Conservation (phyloP, 2,329 filamentous ascomycete genomes). For the Dothideomycetes sp. region DNA sequence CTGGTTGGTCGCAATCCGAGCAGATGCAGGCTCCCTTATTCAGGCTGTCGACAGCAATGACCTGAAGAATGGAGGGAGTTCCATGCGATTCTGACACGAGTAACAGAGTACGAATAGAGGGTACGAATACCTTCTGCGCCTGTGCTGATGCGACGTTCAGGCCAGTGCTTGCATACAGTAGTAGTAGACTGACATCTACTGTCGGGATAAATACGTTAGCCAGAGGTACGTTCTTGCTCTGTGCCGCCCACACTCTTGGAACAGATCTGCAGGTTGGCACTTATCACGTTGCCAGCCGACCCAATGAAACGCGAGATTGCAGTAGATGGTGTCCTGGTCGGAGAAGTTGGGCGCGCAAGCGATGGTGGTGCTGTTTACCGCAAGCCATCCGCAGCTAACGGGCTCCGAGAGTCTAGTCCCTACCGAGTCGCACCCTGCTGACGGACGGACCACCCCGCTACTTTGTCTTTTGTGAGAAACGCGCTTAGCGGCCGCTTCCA, state of each 20-base stretch:
- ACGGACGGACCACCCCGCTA: conserved; percentile 10
- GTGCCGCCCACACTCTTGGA: conserved; percentile 11
- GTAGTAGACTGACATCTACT: no score
- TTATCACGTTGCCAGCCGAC: conserved; percentile 10
- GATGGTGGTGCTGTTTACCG: conserved; percentile 10
- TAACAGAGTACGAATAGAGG: no score
- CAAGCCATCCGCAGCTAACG: conserved; percentile 13
- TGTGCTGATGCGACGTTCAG: conserved; percentile 7
- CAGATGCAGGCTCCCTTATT: conserved; percentile 2
- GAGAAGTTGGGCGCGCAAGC: conserved; percentile 13
- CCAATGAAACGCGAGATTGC: conserved; percentile 10
- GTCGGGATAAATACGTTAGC: conserved; percentile 3
- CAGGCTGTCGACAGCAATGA: no score
- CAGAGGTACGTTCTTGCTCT: conserved; percentile 4
- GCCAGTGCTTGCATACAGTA: conserved; percentile 3
- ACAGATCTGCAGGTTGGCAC: conserved; percentile 11
- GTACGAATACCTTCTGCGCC: background rate
- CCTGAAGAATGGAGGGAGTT: no score
- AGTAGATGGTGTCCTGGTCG: conserved; percentile 5
- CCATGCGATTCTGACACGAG: no score
- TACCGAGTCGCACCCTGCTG: conserved; percentile 6
- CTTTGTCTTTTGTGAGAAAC: conserved; percentile 11
- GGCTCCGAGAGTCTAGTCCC: conserved; percentile 12
- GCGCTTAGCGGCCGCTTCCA: conserved; percentile 14
- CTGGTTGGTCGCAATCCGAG: background rate